Percentiles rank a stretch among this genome's conserved stretches.
Evolutionary conservation across 331 rosid species (phyloP).

Genomic region (Pyracantha coccinea): DNA sequence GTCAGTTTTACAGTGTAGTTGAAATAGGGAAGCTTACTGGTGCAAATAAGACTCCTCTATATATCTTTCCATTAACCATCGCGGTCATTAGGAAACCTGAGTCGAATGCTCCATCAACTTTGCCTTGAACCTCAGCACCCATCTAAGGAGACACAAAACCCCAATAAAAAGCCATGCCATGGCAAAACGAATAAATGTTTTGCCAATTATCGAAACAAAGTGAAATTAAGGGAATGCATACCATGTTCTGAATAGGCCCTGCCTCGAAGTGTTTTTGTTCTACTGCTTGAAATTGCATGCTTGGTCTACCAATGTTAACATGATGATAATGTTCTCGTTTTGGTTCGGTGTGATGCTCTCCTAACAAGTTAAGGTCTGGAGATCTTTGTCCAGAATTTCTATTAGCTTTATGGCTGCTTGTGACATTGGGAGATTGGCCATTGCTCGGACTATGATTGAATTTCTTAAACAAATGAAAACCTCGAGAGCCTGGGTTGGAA

Average conservation of each 20-base stretch:
- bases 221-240: neutral
- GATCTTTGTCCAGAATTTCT: constrained; percentile 10
- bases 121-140: constrained; percentile 81
- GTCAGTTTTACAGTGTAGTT: neutral
- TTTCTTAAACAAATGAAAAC: constrained; percentile 40
- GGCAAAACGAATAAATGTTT: neutral
- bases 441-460: constrained; percentile 26
- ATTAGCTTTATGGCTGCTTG: constrained; percentile 20
- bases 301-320: constrained; percentile 19
- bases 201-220: neutral
- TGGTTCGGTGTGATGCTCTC: constrained; percentile 31
- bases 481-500: constrained; percentile 38
- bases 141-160: constrained; percentile 36
- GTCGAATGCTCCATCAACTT: constrained; percentile 81
- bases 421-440: constrained; percentile 16
- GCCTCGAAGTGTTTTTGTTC: constrained; percentile 19
- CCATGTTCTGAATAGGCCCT: constrained; percentile 39
- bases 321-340: constrained; percentile 31
- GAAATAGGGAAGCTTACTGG: constrained; percentile 48
- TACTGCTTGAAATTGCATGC: constrained; percentile 7
- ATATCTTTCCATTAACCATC: constrained; percentile 56
- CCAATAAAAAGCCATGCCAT: neutral
- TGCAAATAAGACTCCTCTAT: constrained; percentile 78
- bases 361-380: constrained; percentile 12
- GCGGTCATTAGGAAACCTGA: constrained; percentile 85